Evolutionary conservation across 2,329 filamentous ascomycete genomes (phyloP).

Genomic region (Colletotrichum eremochloae): DNA sequence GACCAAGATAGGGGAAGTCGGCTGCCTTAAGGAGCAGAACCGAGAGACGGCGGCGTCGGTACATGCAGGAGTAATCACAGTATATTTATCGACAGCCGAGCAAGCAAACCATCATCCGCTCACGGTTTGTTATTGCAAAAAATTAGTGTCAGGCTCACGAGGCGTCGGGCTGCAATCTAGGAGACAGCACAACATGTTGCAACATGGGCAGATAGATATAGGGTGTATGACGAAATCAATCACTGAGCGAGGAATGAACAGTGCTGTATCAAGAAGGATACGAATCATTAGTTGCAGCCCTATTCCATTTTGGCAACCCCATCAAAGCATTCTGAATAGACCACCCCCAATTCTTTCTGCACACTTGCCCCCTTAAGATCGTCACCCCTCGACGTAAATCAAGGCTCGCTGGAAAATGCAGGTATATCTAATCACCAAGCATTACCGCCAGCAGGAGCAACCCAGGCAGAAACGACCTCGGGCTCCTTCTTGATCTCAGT

Average conservation of each 20-base stretch:
- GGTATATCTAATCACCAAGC: slow-evolving; percentile 34
- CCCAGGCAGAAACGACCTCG: slow-evolving; percentile 38
- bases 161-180: background rate
- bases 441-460: slow-evolving; percentile 21
- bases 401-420: slow-evolving; percentile 2
- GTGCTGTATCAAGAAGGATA: background rate
- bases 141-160: too few relatives aligned
- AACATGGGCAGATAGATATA: background rate
- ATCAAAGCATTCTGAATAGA: slow-evolving; percentile 42
- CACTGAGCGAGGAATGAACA: background rate
- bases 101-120: background rate
- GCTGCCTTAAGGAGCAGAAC: background rate
- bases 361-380: slow-evolving; percentile 17
- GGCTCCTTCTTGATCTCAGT: slow-evolving; percentile 21
- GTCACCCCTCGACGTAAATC: slow-evolving; percentile 4
- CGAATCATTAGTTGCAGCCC: slow-evolving; percentile 25
- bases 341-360: slow-evolving; percentile 18
- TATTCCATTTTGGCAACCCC: slow-evolving; percentile 38
- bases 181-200: background rate
- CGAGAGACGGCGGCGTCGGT: background rate
- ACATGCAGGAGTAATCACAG: background rate
- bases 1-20: too few relatives aligned
- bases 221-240: background rate
- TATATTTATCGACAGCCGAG: background rate
- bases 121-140: background rate